Evolutionary conservation across 768 basidiomycete genomes (phyloP).

Genomic region (Serpula lacrymans): DNA sequence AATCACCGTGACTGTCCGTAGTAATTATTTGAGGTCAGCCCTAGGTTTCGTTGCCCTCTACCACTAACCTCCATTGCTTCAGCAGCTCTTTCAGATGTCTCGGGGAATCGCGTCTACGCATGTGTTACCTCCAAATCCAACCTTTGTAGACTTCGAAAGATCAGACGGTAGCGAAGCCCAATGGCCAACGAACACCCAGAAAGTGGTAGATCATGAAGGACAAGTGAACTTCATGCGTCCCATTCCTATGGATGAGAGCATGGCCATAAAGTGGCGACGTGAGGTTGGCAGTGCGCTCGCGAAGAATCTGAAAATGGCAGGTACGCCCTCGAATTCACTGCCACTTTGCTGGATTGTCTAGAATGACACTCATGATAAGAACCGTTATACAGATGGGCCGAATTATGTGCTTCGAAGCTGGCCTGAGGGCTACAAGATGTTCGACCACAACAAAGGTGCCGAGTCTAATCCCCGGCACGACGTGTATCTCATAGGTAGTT

Average conservation of each 20-base stretch:
- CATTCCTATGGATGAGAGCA: constrained; percentile 46
- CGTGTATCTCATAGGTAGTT: constrained; percentile 71
- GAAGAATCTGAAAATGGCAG: constrained; percentile 41
- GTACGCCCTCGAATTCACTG: constrained; percentile 32
- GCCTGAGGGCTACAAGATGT: constrained; percentile 69
- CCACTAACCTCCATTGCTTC: constrained; percentile 5
- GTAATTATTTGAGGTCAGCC: constrained; percentile 1
- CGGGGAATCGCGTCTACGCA: constrained; percentile 11
- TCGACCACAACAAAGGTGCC: constrained; percentile 70
- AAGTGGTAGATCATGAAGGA: constrained; percentile 53
- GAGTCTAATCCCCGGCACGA: constrained; percentile 59
- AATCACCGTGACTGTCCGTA: not conserved
- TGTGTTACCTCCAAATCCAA: constrained; percentile 48
- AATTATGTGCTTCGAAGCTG: constrained; percentile 61
- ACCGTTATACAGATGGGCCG: constrained; percentile 37
- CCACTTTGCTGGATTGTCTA: constrained; percentile 1
- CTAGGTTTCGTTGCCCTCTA: constrained; percentile 11
- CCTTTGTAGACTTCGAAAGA: constrained; percentile 55
- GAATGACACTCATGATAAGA: not conserved
- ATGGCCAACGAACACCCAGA: constrained; percentile 59
- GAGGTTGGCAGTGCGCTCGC: constrained; percentile 41
- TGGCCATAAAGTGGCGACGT: constrained; percentile 57
- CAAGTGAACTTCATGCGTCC: constrained; percentile 71
- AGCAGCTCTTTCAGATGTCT: constrained; percentile 21
- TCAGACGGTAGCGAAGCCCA: constrained; percentile 53